Base-by-base conservation (phyloP, 2,329 filamentous ascomycete genomes). In the Ceratocystis lukuohia region DNA sequence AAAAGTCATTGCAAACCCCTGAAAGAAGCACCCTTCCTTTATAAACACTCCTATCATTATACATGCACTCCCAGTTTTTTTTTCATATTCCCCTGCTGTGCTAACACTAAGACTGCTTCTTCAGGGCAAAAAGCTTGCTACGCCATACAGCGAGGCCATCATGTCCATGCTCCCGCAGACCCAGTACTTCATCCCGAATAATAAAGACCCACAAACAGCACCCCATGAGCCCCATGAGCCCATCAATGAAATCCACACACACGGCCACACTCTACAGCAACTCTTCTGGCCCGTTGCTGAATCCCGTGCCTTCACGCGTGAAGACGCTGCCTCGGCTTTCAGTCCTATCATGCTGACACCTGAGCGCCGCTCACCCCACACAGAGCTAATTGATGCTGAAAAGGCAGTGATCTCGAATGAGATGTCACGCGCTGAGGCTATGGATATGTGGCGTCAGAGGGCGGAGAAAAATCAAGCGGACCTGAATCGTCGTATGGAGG, bases 151-250 rank as follows among this genome's bases (percentile, higher is more conserved):
- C 28, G 82, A 82, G 67, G 89, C 91, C 10, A 80, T 97, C 28
- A 80, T 90, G 71, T 77, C 78, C 44, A 96, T 96, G 91, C 79
- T 97, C 4, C 91, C 91, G 2, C 81, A 81, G 65, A 89, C 84
- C n/a, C 77, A 77, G 74, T 86, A 72, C 75, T 37, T 45, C 28
- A 68, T 65, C 57, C 63, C 66, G n/a, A 20, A 7, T 5, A 15
- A 15, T 1, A 61, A n/a, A 7, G 10, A 59, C 12, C 28, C 63
- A 17, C 20, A 64, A 22, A 56, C 22, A n/a, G n/a, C 22, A 62
- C 61, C 57, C 7, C 66, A 67, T 28, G 41, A 64, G 20, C 75
- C 78, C 0, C 82, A 84, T 71, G 83, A 88, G 75, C 78, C 82
- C 25, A 82, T 87, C 74, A 87, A 86, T 73, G 84, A 87, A 73